These are phyloP conservation scores for Fonsecaea pugnacius DNA, from an alignment of 2,329 filamentous ascomycete genomes.

Conservation along the genomic window DNA sequence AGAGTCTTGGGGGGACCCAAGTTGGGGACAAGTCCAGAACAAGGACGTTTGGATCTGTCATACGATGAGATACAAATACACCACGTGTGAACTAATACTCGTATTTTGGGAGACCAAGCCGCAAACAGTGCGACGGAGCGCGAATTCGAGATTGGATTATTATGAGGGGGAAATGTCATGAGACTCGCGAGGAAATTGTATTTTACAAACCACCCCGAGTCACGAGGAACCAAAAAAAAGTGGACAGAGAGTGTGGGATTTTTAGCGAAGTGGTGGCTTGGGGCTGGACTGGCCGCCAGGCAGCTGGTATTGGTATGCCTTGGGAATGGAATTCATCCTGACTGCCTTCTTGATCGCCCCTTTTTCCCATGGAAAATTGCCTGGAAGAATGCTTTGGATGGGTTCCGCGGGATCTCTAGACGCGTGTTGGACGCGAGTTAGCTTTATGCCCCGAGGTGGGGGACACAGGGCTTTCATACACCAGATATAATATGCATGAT, in stretches of 20 bases:
- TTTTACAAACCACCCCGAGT: neutral
- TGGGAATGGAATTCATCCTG: neutral
- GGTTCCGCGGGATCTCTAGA: neutral
- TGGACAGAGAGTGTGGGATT: neutral
- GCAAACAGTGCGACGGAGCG: neutral
- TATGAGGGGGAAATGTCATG: neutral
- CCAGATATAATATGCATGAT: neutral
- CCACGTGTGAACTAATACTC: neutral
- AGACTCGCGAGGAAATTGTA: conserved; percentile 1
- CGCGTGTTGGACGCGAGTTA: neutral
- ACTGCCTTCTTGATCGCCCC: neutral
- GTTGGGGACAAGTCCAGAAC: conserved; percentile 2
- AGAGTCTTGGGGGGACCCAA: neutral
- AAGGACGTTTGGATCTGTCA: neutral
- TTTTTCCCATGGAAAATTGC: neutral
- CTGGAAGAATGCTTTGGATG: neutral
- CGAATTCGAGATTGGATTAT: neutral
- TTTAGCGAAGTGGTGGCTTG: neutral
- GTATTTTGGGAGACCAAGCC: neutral
- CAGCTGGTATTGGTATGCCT: neutral
- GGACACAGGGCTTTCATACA: neutral
- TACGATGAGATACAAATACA: neutral
- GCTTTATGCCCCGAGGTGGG: neutral
- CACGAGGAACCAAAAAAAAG: neutral
- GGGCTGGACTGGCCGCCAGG: neutral